Evolutionary conservation across 176 grass and related monocot species (phyloP).

Genomic region (Phoenix dactylifera): DNA sequence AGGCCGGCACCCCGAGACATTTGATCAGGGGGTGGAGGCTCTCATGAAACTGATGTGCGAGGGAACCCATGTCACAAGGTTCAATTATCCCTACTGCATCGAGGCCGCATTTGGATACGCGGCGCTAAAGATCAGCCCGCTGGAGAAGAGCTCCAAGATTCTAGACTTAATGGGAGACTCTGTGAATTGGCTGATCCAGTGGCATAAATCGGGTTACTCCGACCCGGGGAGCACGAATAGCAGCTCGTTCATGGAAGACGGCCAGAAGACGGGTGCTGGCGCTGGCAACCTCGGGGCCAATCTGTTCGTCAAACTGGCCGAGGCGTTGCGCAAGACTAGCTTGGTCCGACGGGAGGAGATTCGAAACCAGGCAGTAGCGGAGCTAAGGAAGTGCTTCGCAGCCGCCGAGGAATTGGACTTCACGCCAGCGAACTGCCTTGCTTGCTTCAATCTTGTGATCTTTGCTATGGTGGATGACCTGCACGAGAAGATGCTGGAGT

Average conservation of each 20-base stretch:
- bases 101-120: conserved; percentile 74
- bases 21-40: conserved; percentile 60
- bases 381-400: conserved; percentile 50
- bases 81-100: conserved; percentile 73
- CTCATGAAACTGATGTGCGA: conserved; percentile 61
- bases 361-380: conserved; percentile 48
- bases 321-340: conserved; percentile 68
- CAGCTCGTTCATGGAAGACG: conserved; percentile 14
- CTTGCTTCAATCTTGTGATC: conserved; percentile 79
- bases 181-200: conserved; percentile 55
- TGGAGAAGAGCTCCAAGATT: conserved; percentile 66
- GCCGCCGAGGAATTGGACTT: conserved; percentile 49
- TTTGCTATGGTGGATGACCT: conserved; percentile 90
- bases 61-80: conserved; percentile 33
- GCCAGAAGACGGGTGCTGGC: conserved; percentile 13
- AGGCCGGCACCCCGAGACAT: conserved; percentile 78
- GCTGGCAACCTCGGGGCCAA: conserved; percentile 32
- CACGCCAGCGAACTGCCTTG: conserved; percentile 35
- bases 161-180: conserved; percentile 63
- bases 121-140: conserved; percentile 77
- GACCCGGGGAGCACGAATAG: conserved; percentile 27
- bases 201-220: conserved; percentile 69
- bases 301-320: conserved; percentile 81
- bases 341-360: conserved; percentile 82
- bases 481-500: conserved; percentile 91